These are phyloP conservation scores for Vitis riparia DNA, from an alignment of 164 flowering plant genomes.

Conservation along the genomic window DNA sequence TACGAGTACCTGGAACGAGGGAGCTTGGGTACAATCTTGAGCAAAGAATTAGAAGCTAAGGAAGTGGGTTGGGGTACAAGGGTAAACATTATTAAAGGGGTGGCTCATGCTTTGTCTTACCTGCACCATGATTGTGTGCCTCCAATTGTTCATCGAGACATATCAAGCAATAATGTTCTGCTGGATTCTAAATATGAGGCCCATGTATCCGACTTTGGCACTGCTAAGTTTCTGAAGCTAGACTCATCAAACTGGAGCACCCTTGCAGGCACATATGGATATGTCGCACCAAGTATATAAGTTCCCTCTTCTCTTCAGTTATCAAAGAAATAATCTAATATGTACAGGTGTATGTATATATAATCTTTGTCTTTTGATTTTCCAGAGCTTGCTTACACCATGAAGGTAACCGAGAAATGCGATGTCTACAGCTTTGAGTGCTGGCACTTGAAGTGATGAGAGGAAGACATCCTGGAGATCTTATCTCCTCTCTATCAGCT, in stretches of 20 bases:
- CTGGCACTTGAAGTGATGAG: no score
- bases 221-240: not conserved
- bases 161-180: constrained; percentile 16
- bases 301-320: no score
- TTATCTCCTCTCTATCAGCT: not conserved
- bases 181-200: constrained; percentile 19
- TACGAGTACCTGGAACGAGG: constrained; percentile 18
- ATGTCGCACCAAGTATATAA: constrained; percentile 13
- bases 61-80: constrained; percentile 13
- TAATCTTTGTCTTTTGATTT: no score
- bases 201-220: constrained; percentile 13
- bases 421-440: no score
- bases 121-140: constrained; percentile 2
- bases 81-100: constrained; percentile 6
- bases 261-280: constrained; percentile 14
- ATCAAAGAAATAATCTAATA: no score
- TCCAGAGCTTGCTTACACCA: no score
- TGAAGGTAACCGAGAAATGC: no score
- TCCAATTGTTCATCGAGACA: constrained; percentile 16
- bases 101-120: constrained; percentile 18
- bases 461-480: no score
- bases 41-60: constrained; percentile 1
- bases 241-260: constrained; percentile 14
- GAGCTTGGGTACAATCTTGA: constrained; percentile 4
- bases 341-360: no score